These are phyloP conservation scores for Boletus rubroflammeus DNA, from an alignment of 768 basidiomycete species.

Conservation along the genomic window DNA sequence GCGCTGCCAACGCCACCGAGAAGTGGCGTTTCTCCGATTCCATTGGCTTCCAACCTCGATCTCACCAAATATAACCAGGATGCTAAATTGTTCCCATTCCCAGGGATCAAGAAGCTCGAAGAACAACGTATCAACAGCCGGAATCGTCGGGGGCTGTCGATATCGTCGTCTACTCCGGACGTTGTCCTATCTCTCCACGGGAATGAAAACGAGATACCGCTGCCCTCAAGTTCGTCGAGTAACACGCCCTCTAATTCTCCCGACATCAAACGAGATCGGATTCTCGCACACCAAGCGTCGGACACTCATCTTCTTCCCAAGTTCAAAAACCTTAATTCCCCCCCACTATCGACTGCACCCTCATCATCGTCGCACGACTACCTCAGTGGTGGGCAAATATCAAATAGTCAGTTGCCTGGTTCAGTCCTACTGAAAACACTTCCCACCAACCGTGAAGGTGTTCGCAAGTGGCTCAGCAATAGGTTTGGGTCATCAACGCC, in stretches of 20 bases:
- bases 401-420: slow-evolving; percentile 31
- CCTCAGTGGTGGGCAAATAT: slow-evolving; percentile 34
- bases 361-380: slow-evolving; percentile 54
- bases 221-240: slow-evolving; percentile 47
- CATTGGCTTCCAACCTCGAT: slow-evolving; percentile 67
- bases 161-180: slow-evolving; percentile 49
- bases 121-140: slow-evolving; percentile 58
- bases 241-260: slow-evolving; percentile 49
- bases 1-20: slow-evolving; percentile 52
- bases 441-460: slow-evolving; percentile 73
- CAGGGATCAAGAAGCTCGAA: slow-evolving; percentile 76
- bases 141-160: slow-evolving; percentile 48
- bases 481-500: slow-evolving; percentile 49
- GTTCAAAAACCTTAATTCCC: slow-evolving; percentile 41
- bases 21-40: slow-evolving; percentile 71
- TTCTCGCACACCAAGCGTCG: slow-evolving; percentile 64
- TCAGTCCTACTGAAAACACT: slow-evolving; percentile 43
- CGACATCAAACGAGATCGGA: slow-evolving; percentile 53
- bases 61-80: slow-evolving; percentile 63
- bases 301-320: slow-evolving; percentile 62
- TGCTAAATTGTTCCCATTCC: slow-evolving; percentile 86
- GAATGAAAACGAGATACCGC: slow-evolving; percentile 42
- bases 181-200: slow-evolving; percentile 42
- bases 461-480: slow-evolving; percentile 73
- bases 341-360: slow-evolving; percentile 39